Base-by-base conservation (phyloP, 169 alveolate genomes). In the Plasmodium gonderi region DNA sequence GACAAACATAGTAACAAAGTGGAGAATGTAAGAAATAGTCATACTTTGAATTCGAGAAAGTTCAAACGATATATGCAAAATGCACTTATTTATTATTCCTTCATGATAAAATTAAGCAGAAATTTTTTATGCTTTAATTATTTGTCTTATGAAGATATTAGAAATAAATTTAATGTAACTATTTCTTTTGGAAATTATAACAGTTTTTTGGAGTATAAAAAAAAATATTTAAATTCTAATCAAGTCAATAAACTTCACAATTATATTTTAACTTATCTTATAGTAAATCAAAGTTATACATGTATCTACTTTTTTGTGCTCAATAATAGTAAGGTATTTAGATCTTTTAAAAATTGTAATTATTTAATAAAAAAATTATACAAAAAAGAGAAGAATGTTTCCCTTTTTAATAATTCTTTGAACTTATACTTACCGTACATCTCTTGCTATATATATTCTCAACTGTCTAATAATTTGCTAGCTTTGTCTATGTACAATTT, bases 111-210 rank as follows among this genome's bases (percentile, higher is more conserved):
- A 68, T 42, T 81, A 38, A 67, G 81, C 65, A 81, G 91, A 54
- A 81, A 81, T 81, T 68, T 81, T 17, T 54, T 81, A 81, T 81
- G 80, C 3, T 81, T 81, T 8, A 81, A 81, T 81, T 68, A 81
- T 81, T 45, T 31, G 60, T 68, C 91, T 7, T 68, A 68, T 40
- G 45, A 68, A 69, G 17, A 81, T 68, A 23, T 40, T 68, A 45
- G 38, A 44, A 44, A 47, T 12, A 67, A 45, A 69, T 26, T 67
- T 47, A 9, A 42, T 12, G 17, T n/a, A 9, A 23, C 49, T 68
- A 31, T 23, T 12, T 47, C 47, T 17, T 33, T 68, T 31, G 76
- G 91, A 26, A 69, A 68, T 49, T 5, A 12, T 17, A 69, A 69
- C 51, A 47, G 8, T 54, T 44, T 81, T 74, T 14, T 44, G 40